These are phyloP conservation scores for Diutina catenulata DNA, from an alignment of 1,139 yeast genomes.

Conservation along the genomic window DNA sequence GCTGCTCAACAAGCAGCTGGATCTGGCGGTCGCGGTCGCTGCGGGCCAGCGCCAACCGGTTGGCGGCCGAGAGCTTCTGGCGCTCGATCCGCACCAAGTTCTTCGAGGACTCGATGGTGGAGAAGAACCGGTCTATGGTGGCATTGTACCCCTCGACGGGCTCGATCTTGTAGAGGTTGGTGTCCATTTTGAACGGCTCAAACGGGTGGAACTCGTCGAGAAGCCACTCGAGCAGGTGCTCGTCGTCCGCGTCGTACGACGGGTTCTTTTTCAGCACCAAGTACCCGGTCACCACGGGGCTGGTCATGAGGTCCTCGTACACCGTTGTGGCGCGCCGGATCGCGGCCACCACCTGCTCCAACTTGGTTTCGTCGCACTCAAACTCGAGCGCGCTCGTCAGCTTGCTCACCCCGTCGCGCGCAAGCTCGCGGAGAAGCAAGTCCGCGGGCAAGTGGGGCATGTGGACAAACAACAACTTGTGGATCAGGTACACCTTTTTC, in stretches of 20 bases:
- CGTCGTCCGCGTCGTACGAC: conserved; percentile 25
- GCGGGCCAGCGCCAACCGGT: conserved; percentile 62
- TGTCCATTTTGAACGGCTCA: conserved; percentile 37
- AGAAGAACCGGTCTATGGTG: conserved; percentile 74
- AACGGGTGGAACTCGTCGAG: conserved; percentile 87
- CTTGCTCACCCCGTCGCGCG: conserved; percentile 34
- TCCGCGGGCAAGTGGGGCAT: conserved; percentile 73
- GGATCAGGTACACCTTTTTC: conserved; percentile 48
- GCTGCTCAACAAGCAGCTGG: conserved; percentile 53
- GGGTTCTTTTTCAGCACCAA: conserved; percentile 56
- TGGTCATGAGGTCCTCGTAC: conserved; percentile 15
- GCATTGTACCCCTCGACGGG: conserved; percentile 55
- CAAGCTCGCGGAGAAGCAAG: conserved; percentile 49
- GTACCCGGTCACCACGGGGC: conserved; percentile 38
- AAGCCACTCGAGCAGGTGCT: conserved; percentile 34
- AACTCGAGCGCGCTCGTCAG: conserved; percentile 27
- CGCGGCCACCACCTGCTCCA: conserved; percentile 25
- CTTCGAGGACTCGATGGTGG: conserved; percentile 75
- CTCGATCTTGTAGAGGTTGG: conserved; percentile 20
- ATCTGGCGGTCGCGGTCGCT: conserved; percentile 65
- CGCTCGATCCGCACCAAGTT: conserved; percentile 61
- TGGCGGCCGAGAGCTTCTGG: conserved; percentile 64
- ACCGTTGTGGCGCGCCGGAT: conserved; percentile 22
- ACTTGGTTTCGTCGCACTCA: conserved; percentile 12
- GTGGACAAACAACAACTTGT: conserved; percentile 57